phyloP scores from a whole-genome alignment of 257 asterid genomes.

The Fraxinus cuspidata region DNA sequence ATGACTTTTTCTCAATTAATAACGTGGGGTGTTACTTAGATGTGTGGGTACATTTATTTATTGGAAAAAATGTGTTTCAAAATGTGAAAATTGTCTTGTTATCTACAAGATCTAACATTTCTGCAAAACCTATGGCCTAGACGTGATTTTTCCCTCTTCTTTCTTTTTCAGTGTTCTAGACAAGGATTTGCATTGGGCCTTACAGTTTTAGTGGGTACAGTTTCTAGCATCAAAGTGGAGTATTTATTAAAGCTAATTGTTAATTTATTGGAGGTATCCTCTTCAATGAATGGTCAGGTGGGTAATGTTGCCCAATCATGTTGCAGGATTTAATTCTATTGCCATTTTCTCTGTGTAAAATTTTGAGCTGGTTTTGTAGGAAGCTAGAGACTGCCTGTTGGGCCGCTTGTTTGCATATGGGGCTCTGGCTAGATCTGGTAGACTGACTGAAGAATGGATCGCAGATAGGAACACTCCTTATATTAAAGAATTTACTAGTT shows the following conservation, averaged over 20 bases:
- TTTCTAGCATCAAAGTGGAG: constrained; percentile 70
- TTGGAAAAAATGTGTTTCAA: not conserved
- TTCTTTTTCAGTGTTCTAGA: constrained; percentile 80
- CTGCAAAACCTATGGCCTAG: not conserved
- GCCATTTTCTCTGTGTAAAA: constrained; percentile 20
- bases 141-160: constrained; percentile 8
- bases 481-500: constrained; percentile 62
- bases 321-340: constrained; percentile 3
- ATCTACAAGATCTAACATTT: not conserved
- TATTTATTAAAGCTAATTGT: constrained; percentile 75
- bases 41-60: not conserved
- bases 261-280: constrained; percentile 73
- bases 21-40: not conserved
- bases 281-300: constrained; percentile 99
- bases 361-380: constrained; percentile 48
- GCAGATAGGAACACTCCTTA: constrained; percentile 46
- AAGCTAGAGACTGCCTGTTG: constrained; percentile 74
- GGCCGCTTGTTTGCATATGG: constrained; percentile 98
- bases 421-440: constrained; percentile 93
- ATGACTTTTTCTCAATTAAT: not conserved
- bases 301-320: constrained; percentile 27
- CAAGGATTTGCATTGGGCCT: constrained; percentile 97
- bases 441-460: constrained; percentile 65
- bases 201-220: constrained; percentile 61
- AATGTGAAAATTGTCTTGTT: not conserved